Percentiles rank a stretch among this genome's conserved stretches.
phyloP scores from a whole-genome alignment of 208 protist genomes.

The Endotrypanum monterogeii region DNA sequence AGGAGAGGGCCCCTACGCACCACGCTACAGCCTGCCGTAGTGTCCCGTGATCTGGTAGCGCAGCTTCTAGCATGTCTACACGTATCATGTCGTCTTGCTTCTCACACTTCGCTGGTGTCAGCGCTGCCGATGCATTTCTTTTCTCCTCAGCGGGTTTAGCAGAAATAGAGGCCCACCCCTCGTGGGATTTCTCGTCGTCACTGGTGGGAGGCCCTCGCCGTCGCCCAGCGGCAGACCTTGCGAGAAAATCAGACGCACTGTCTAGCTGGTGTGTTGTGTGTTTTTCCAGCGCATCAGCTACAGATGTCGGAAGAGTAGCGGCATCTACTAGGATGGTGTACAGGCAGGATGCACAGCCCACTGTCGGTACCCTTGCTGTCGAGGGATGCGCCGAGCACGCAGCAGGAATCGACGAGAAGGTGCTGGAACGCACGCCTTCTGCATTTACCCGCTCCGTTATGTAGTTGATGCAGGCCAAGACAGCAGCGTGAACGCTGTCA shows the following conservation, averaged over 20 bases:
- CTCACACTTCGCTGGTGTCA: neutral
- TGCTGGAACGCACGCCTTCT: neutral
- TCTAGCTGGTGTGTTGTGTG: conserved; percentile 21
- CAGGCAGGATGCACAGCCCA: conserved; percentile 7
- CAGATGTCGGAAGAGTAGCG: conserved; percentile 10
- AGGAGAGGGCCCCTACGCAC: conserved; percentile 30
- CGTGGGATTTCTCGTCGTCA: neutral
- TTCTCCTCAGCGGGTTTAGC: neutral
- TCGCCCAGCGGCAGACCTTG: conserved; percentile 9
- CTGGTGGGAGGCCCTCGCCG: neutral
- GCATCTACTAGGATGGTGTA: conserved; percentile 19
- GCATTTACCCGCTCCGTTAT: conserved; percentile 9
- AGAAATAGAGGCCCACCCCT: neutral
- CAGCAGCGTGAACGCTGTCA: conserved; percentile 23
- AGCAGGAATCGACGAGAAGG: neutral
- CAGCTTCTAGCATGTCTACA: conserved; percentile 20
- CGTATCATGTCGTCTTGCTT: conserved; percentile 1
- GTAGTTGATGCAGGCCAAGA: conserved; percentile 23
- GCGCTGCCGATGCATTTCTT: neutral
- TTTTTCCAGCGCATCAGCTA: conserved; percentile 14
- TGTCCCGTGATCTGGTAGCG: conserved; percentile 31
- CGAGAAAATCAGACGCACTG: conserved; percentile 19
- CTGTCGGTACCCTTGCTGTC: neutral
- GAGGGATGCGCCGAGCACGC: conserved; percentile 2
- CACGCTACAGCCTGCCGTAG: conserved; percentile 27